Conservation (phyloP, 805 yeast genomes). For the Torulaspora microellipsoides region DNA sequence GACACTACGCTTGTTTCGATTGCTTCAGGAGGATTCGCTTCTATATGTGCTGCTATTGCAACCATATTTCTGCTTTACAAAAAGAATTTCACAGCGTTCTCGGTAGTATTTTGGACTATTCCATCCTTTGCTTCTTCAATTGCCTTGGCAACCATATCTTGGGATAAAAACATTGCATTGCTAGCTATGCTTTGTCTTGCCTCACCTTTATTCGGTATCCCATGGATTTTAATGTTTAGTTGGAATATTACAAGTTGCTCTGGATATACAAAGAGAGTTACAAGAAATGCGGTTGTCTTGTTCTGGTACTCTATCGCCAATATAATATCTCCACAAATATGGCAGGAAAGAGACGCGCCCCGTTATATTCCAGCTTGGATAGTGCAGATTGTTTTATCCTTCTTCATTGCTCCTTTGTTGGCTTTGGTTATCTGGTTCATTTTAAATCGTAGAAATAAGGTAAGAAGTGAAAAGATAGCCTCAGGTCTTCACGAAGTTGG, state of each 20-base stretch:
- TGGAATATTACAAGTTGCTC: conserved; percentile 38
- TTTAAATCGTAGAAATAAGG: conserved; percentile 41
- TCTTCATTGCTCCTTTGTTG: conserved; percentile 42
- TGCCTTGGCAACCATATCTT: conserved; percentile 42
- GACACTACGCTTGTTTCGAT: conserved; percentile 50
- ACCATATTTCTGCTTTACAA: conserved; percentile 33
- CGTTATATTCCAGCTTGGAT: conserved; percentile 46
- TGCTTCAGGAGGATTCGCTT: conserved; percentile 49
- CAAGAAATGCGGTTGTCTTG: conserved; percentile 44
- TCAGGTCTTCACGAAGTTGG: conserved; percentile 15
- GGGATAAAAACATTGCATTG: conserved; percentile 42
- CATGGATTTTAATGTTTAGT: conserved; percentile 38
- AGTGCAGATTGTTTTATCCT: conserved; percentile 52
- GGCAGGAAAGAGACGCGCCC: conserved; percentile 47
- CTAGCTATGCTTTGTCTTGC: conserved; percentile 48
- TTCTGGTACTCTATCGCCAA: conserved; percentile 46
- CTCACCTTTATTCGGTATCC: conserved; percentile 39
- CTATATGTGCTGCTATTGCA: conserved; percentile 38
- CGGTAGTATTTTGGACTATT: conserved; percentile 37
- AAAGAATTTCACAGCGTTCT: conserved; percentile 39
- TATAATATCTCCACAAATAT: conserved; percentile 52
- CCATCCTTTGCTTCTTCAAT: conserved; percentile 46
- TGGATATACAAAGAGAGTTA: conserved; percentile 48
- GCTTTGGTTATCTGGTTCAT: conserved; percentile 43
- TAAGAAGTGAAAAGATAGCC: conserved; percentile 31